A percentile compares a stretch with the other conserved stretches of the same genome.
Evolutionary conservation across 371 early-diverging fungal species (phyloP).

Genomic region (Apophysomyces trapeziformis): DNA sequence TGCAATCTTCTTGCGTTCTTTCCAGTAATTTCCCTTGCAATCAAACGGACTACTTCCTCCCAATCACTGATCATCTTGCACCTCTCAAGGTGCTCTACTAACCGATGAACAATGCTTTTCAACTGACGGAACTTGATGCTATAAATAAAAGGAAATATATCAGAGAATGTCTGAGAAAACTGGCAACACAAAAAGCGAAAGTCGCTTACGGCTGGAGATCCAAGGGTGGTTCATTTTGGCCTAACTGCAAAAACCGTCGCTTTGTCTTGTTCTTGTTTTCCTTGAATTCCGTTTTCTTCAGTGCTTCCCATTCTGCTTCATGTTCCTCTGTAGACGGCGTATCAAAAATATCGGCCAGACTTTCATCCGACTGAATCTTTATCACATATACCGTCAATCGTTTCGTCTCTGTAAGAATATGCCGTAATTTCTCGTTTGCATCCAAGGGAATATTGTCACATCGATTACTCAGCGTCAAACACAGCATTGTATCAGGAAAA

Average conservation of each 20-base stretch:
- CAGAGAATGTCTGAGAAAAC: neutral
- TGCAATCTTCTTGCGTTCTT: slow-evolving; percentile 87
- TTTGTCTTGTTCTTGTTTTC: slow-evolving; percentile 26
- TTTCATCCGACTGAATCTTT: slow-evolving; percentile 79
- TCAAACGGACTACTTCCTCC: slow-evolving; percentile 89
- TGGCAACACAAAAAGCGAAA: neutral
- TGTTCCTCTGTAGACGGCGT: slow-evolving; percentile 71
- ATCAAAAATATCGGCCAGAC: slow-evolving; percentile 85
- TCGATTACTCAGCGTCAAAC: slow-evolving; percentile 71
- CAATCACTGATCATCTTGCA: slow-evolving; percentile 58
- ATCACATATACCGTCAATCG: slow-evolving; percentile 83
- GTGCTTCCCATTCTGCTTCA: slow-evolving; percentile 71
- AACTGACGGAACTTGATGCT: slow-evolving; percentile 42
- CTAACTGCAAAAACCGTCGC: slow-evolving; percentile 37
- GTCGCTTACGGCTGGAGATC: slow-evolving; percentile 40
- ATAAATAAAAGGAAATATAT: neutral
- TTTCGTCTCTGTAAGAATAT: slow-evolving; percentile 89
- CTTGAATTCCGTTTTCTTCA: slow-evolving; percentile 55
- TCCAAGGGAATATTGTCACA: slow-evolving; percentile 70
- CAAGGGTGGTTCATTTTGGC: slow-evolving; percentile 32
- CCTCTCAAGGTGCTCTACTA: slow-evolving; percentile 43
- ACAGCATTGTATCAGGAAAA: slow-evolving; percentile 67
- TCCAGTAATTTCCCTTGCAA: slow-evolving; percentile 91
- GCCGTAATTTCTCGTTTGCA: slow-evolving; percentile 63
- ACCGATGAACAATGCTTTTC: slow-evolving; percentile 36